phyloP scores from a whole-genome alignment of 1,284 basidiomycete species.

The Caloboletus inedulis region DNA sequence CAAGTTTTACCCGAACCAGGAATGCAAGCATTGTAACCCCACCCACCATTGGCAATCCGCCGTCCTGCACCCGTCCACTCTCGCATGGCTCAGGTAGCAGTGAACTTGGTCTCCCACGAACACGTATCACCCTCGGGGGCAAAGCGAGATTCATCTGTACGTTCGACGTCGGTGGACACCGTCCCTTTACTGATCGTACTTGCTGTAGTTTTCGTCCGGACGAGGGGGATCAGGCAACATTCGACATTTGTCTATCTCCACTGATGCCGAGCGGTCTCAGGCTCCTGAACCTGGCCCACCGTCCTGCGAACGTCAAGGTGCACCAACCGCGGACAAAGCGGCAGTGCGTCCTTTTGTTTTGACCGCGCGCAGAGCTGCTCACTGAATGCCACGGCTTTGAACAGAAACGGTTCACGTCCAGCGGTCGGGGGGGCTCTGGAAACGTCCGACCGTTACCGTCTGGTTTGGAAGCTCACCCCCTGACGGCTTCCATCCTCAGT shows the following conservation, averaged over 20 bases:
- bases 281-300: conserved; percentile 40
- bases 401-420: conserved; percentile 46
- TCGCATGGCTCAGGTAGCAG: conserved; percentile 13
- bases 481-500: conserved; percentile 34
- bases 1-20: background rate
- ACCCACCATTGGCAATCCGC: background rate
- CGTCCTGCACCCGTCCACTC: background rate
- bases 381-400: background rate
- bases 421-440: conserved; percentile 74
- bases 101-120: background rate
- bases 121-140: conserved; percentile 27
- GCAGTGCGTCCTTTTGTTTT: conserved; percentile 14
- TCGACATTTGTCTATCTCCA: conserved; percentile 39
- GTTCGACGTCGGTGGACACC: conserved; percentile 9
- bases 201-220: conserved; percentile 51
- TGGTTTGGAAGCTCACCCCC: conserved; percentile 38
- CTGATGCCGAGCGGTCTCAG: conserved; percentile 30
- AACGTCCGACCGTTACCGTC: conserved; percentile 71
- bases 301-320: conserved; percentile 50
- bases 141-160: conserved; percentile 37
- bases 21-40: background rate
- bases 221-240: conserved; percentile 70
- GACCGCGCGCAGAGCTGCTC: background rate
- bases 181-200: background rate
- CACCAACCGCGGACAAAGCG: conserved; percentile 31